These are phyloP conservation scores for Penicillium nordicum DNA, from an alignment of 2,329 filamentous ascomycete species.

Conservation along the genomic window DNA sequence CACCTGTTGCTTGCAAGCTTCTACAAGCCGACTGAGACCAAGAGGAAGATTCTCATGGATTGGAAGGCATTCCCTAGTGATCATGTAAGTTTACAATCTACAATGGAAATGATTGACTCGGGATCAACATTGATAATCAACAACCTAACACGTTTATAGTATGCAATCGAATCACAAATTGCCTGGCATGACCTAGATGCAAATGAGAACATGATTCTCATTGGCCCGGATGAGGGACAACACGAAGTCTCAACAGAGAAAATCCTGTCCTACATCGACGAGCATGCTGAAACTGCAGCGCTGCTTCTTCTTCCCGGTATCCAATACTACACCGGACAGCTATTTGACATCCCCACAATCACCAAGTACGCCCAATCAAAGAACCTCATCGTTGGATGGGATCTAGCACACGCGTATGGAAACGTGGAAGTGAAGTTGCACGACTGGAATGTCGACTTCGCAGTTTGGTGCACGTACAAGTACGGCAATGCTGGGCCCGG, in stretches of 20 bases:
- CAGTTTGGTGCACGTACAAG: slow-evolving; percentile 91
- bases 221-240: slow-evolving; percentile 58
- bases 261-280: slow-evolving; percentile 68
- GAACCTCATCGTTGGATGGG: slow-evolving; percentile 75
- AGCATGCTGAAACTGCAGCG: slow-evolving; percentile 68
- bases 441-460: slow-evolving; percentile 87
- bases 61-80: slow-evolving; percentile 87
- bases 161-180: slow-evolving; percentile 78
- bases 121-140: not conserved
- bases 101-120: not conserved
- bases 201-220: slow-evolving; percentile 65
- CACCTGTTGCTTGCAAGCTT: slow-evolving; percentile 79
- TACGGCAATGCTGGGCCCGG: slow-evolving; percentile 84
- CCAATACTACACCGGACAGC: slow-evolving; percentile 87
- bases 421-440: slow-evolving; percentile 76
- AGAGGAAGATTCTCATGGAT: slow-evolving; percentile 76
- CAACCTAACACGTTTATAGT: slow-evolving; percentile 47
- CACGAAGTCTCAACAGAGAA: slow-evolving; percentile 65
- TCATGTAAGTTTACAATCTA: slow-evolving; percentile 51
- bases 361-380: slow-evolving; percentile 68
- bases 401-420: slow-evolving; percentile 77
- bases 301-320: slow-evolving; percentile 78
- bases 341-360: slow-evolving; percentile 75
- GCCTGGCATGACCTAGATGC: slow-evolving; percentile 65
- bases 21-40: slow-evolving; percentile 63